Base-by-base conservation (phyloP, 2,329 filamentous ascomycete genomes). In the Rutstroemia sp. region DNA sequence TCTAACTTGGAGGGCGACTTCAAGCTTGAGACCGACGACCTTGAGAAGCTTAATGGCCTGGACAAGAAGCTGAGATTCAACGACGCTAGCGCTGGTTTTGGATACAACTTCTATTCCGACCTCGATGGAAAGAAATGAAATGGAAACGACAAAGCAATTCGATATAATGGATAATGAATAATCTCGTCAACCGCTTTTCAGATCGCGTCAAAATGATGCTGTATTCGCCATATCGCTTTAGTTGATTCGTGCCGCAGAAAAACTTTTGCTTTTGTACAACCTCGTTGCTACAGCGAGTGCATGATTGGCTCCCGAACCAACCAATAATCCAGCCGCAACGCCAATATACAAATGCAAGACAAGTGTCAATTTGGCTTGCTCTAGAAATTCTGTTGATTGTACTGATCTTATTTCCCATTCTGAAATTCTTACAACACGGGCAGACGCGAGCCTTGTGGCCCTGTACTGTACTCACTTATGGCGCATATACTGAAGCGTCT, bases 1-100 rank as follows among this genome's bases (percentile, higher is more conserved):
- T 78, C 76, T 67, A 89, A 88, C 71, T 80, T 84, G 66, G 75
- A 83, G 67, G 77, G 80, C 60, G 80, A 83, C 65, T 87, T 88
- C 68, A 77, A 79, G 64, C 73, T 88, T 25, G 75, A 76, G 1
- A 63, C 67, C 0, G 78, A 78, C 51, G 84, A 88, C 63, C 69
- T 86, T 63, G 69, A 78, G 65, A 79, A 76, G 70, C 78, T 69
- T 50, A 60, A 57, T 48, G 47, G 50, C 16, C 72, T 85, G 19
- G 81, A 86, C 65, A 82, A 78, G 71, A 84, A 84, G 69, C 47
- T 83, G 61, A 72, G 83, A 44, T 84, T 86, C 65, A 86, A 84
- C 56, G 81, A 86, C 65, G 76, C 80, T 4, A 78, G 74, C 45
- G 70, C 65, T 6, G 72, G 70, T 21, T 86, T 85, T 70, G 76